A percentile compares a stretch with the other conserved stretches of the same genome.
Evolutionary conservation across 345 rosid genomes (phyloP).

Genomic region (Citrus sinensis): DNA sequence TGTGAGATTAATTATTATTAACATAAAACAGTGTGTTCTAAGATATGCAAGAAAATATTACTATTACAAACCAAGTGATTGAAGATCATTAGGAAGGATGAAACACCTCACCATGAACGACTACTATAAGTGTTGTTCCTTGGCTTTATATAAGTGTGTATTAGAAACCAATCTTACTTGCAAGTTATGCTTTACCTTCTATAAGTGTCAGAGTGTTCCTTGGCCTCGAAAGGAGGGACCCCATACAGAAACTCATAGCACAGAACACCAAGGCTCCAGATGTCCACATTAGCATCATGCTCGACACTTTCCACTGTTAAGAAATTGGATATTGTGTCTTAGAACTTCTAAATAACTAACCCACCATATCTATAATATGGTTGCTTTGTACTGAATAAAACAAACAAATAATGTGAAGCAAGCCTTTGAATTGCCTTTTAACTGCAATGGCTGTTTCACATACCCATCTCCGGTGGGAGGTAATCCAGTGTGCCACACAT

Average conservation of each 20-base stretch:
- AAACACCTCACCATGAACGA: background rate
- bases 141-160: constrained; percentile 35
- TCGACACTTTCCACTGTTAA: constrained; percentile 85
- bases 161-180: background rate
- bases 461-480: constrained; percentile 99
- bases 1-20: background rate
- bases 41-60: background rate
- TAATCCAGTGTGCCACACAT: constrained; percentile 99
- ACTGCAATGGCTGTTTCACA: constrained; percentile 8
- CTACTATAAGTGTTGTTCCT: constrained; percentile 73
- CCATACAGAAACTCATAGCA: constrained; percentile 94
- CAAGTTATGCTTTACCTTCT: constrained; percentile 47
- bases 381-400: background rate
- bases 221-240: constrained; percentile 88
- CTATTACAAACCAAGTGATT: background rate
- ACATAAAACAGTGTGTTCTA: background rate
- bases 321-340: background rate
- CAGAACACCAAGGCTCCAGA: constrained; percentile 97
- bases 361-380: background rate
- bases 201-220: constrained; percentile 91
- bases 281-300: constrained; percentile 94
- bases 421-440: background rate
- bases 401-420: background rate
- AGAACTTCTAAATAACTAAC: background rate
- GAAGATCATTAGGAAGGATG: background rate